Conservation (phyloP, 768 basidiomycete species). For the Bullera alba region DNA sequence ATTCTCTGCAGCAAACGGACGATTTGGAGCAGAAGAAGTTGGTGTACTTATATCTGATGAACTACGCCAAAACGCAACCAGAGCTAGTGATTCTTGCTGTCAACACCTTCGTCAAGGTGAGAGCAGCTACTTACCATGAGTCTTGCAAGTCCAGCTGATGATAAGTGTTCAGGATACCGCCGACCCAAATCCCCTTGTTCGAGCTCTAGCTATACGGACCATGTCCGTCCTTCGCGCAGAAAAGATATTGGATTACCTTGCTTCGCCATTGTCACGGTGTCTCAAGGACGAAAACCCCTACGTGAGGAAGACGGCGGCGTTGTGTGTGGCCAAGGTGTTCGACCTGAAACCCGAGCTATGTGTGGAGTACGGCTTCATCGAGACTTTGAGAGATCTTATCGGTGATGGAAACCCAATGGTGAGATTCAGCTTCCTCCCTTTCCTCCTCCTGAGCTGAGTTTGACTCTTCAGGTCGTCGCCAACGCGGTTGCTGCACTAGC, state of each 20-base stretch:
- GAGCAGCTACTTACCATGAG: neutral
- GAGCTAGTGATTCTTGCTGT: slow-evolving; percentile 98
- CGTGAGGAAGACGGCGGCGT: slow-evolving; percentile 92
- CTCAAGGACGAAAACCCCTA: slow-evolving; percentile 95
- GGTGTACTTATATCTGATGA: slow-evolving; percentile 98
- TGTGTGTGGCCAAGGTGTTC: slow-evolving; percentile 95
- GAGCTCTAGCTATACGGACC: slow-evolving; percentile 91
- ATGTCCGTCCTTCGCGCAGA: slow-evolving; percentile 97
- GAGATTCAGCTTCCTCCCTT: slow-evolving; percentile 20
- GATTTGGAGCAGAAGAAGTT: slow-evolving; percentile 99
- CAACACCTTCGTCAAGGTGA: slow-evolving; percentile 81
- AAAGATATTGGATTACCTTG: slow-evolving; percentile 99
- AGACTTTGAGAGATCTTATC: slow-evolving; percentile 83
- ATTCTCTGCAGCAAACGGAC: slow-evolving; percentile 67
- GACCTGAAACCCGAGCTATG: slow-evolving; percentile 94
- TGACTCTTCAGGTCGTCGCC: slow-evolving; percentile 70
- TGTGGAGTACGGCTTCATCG: slow-evolving; percentile 87
- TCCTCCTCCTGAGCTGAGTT: neutral
- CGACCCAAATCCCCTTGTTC: slow-evolving; percentile 91
- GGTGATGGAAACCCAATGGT: slow-evolving; percentile 97
- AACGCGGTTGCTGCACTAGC: slow-evolving; percentile 89
- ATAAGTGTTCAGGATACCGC: slow-evolving; percentile 66
- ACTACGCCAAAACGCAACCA: slow-evolving; percentile 97
- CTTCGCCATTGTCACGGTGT: slow-evolving; percentile 84
- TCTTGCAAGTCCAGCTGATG: neutral